These are phyloP conservation scores for Chaetomiaceae sp. DNA, from an alignment of 2,329 filamentous ascomycete species.

Conservation along the genomic window DNA sequence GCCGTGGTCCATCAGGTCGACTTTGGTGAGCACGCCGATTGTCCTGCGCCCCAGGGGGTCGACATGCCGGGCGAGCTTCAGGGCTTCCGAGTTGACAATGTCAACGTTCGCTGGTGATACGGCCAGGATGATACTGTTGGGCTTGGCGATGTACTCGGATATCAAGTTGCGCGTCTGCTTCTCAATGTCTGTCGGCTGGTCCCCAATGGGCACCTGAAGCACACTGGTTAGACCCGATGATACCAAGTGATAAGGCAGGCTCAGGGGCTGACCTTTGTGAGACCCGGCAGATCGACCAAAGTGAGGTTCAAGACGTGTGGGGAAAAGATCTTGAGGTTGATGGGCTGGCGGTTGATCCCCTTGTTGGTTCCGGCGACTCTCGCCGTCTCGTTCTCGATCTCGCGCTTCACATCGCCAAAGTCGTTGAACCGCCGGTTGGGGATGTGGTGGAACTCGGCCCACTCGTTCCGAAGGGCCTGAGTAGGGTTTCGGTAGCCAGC, in stretches of 20 bases:
- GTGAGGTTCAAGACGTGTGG: constrained; percentile 95
- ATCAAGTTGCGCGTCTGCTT: constrained; percentile 97
- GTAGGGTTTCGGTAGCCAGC: constrained; percentile 74
- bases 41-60: constrained; percentile 91
- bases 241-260: constrained; percentile 6
- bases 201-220: constrained; percentile 81
- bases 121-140: constrained; percentile 95
- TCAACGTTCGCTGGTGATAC: constrained; percentile 98
- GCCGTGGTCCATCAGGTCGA: constrained; percentile 98
- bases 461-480: constrained; percentile 62
- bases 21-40: constrained; percentile 93
- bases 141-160: constrained; percentile 96
- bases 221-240: constrained; percentile 14
- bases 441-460: constrained; percentile 96
- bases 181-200: constrained; percentile 96
- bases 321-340: constrained; percentile 98
- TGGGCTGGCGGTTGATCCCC: constrained; percentile 94
- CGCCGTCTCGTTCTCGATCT: constrained; percentile 81
- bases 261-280: constrained; percentile 69
- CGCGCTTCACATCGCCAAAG: constrained; percentile 96
- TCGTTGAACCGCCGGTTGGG: constrained; percentile 86
- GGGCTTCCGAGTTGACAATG: constrained; percentile 93
- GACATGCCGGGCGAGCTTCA: constrained; percentile 95
- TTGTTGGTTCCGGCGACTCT: constrained; percentile 78
- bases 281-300: constrained; percentile 87